phyloP scores from a whole-genome alignment of 805 yeast species.

The Wickerhamiella kurtzmanii region DNA sequence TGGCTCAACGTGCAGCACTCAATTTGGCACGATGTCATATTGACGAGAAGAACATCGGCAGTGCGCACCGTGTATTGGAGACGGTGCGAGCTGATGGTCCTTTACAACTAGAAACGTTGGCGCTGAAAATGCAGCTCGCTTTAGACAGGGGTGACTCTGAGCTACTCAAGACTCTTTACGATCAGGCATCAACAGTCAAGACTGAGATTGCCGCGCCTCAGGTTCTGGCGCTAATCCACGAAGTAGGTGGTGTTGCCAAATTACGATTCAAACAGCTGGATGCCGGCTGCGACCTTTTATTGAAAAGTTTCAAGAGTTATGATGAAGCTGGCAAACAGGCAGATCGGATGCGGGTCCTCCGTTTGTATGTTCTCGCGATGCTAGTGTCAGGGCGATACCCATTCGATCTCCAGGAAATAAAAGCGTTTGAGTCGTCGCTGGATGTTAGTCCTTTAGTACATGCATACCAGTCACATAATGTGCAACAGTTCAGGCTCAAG shows the following conservation, averaged over 20 bases:
- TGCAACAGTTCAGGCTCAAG: slow-evolving; percentile 14
- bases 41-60: slow-evolving; percentile 17
- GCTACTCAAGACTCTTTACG: slow-evolving; percentile 36
- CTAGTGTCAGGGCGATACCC: slow-evolving; percentile 59
- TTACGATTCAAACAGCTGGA: slow-evolving; percentile 43
- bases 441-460: slow-evolving; percentile 22
- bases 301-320: slow-evolving; percentile 44
- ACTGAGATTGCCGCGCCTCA: slow-evolving; percentile 57
- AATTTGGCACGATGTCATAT: slow-evolving; percentile 24
- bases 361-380: slow-evolving; percentile 39
- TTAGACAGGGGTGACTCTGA: slow-evolving; percentile 25
- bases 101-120: slow-evolving; percentile 45
- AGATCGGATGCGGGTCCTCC: slow-evolving; percentile 43
- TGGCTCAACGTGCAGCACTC: slow-evolving; percentile 23
- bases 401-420: slow-evolving; percentile 59
- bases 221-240: slow-evolving; percentile 59
- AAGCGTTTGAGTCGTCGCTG: slow-evolving; percentile 32
- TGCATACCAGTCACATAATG: slow-evolving; percentile 23
- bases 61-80: slow-evolving; percentile 4
- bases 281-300: slow-evolving; percentile 40
- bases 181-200: slow-evolving; percentile 34
- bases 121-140: slow-evolving; percentile 47
- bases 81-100: slow-evolving; percentile 13
- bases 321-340: slow-evolving; percentile 51
- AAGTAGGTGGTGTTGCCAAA: slow-evolving; percentile 59